Evolutionary conservation across 1,139 yeast species (phyloP).

Genomic region (Taphrina sp.): DNA sequence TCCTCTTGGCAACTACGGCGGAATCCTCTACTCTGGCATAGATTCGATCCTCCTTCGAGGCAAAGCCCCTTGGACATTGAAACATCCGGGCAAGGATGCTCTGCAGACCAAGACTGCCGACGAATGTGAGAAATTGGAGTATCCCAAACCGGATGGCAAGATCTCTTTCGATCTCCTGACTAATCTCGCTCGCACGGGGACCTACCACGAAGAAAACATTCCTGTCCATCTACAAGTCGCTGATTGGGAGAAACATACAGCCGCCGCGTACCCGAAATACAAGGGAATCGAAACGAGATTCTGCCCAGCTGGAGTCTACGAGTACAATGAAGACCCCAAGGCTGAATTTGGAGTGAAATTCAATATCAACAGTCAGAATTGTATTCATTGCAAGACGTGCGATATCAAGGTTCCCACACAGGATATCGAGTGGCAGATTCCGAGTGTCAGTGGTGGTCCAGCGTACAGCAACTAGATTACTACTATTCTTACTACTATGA

Average conservation of each 20-base stretch:
- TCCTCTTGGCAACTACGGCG: slow-evolving; percentile 71
- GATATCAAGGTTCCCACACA: slow-evolving; percentile 94
- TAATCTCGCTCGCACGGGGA: slow-evolving; percentile 91
- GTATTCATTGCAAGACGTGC: slow-evolving; percentile 90
- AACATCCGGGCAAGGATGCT: slow-evolving; percentile 70
- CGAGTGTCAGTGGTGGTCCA: slow-evolving; percentile 2
- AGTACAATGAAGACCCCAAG: slow-evolving; percentile 69
- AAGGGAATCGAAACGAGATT: slow-evolving; percentile 86
- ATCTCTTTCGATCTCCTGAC: slow-evolving; percentile 87
- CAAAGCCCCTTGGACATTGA: slow-evolving; percentile 80
- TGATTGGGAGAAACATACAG: slow-evolving; percentile 70
- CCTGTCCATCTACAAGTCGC: slow-evolving; percentile 79
- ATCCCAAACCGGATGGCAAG: slow-evolving; percentile 91
- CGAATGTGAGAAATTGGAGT: slow-evolving; percentile 66
- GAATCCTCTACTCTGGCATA: slow-evolving; percentile 80
- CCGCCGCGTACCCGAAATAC: slow-evolving; percentile 65
- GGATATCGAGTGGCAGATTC: slow-evolving; percentile 56
- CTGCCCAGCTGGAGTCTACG: slow-evolving; percentile 99
- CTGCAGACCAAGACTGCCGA: slow-evolving; percentile 65
- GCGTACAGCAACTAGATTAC: too few relatives aligned
- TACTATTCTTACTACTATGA: too few relatives aligned
- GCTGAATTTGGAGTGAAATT: slow-evolving; percentile 67
- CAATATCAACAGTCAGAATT: slow-evolving; percentile 91
- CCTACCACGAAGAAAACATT: slow-evolving; percentile 93
- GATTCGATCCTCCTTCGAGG: slow-evolving; percentile 77